Evolutionary conservation across 495 filamentous ascomycete species (phyloP).

Genomic region (Sporormia fimetaria): DNA sequence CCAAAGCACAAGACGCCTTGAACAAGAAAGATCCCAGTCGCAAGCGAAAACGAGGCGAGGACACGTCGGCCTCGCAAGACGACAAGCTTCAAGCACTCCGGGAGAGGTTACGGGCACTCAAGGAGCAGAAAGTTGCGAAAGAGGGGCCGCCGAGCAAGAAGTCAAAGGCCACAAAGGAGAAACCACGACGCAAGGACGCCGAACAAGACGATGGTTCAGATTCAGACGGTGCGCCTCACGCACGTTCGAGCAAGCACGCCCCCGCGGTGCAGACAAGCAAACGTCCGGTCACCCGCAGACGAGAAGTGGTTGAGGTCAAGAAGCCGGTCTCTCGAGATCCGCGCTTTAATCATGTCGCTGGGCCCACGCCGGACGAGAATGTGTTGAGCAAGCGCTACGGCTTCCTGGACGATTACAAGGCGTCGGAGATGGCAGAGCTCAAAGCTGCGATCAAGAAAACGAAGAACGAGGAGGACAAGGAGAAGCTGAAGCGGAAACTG

Average conservation of each 20-base stretch:
- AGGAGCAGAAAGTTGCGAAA: constrained; percentile 18
- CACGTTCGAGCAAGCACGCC: constrained; percentile 75
- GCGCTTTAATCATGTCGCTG: constrained; percentile 59
- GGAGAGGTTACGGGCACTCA: constrained; percentile 27
- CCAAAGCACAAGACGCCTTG: constrained; percentile 64
- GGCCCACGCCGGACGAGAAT: constrained; percentile 41
- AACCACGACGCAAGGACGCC: constrained; percentile 27
- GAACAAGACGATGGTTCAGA: constrained; percentile 33
- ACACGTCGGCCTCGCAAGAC: constrained; percentile 22
- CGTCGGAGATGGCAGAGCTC: constrained; percentile 63
- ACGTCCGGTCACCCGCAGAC: constrained; percentile 65
- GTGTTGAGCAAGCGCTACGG: constrained; percentile 57
- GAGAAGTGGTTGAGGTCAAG: constrained; percentile 52
- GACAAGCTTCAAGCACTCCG: constrained; percentile 29
- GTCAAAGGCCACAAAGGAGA: constrained; percentile 5
- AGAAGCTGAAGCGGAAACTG: constrained; percentile 51
- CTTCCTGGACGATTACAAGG: constrained; percentile 78
- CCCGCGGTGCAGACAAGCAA: constrained; percentile 72
- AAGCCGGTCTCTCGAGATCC: constrained; percentile 57
- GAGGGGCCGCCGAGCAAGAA: constrained; percentile 8
- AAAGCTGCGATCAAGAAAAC: constrained; percentile 52
- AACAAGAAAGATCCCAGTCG: constrained; percentile 29
- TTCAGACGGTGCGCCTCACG: constrained; percentile 18
- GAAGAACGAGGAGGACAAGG: constrained; percentile 50
- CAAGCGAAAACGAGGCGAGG: constrained; percentile 40